phyloP scores from a whole-genome alignment of 352 stramenopile species.

The Globisporangium apiculatum region DNA sequence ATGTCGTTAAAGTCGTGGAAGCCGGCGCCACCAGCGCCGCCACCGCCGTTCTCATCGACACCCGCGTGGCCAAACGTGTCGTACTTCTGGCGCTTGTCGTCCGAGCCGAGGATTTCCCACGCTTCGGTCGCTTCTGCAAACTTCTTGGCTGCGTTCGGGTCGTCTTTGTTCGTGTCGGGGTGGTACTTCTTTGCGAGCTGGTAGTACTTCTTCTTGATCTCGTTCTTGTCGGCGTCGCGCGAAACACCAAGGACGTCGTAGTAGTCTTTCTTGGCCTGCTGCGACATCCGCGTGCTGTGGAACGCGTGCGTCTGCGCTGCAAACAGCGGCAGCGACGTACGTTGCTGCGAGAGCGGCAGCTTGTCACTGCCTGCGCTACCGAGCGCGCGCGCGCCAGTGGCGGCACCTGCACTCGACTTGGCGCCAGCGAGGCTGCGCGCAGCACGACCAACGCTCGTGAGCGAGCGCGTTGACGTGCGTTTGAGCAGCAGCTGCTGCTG shows the following conservation, averaged over 20 bases:
- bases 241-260: constrained; percentile 94
- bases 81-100: constrained; percentile 92
- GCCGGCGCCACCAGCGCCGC: constrained; percentile 33
- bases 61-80: constrained; percentile 93
- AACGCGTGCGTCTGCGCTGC: constrained; percentile 22
- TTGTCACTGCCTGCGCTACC: neutral
- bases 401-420: constrained; percentile 1
- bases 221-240: constrained; percentile 85
- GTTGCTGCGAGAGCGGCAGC: neutral
- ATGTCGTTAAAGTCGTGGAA: constrained; percentile 90
- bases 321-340: constrained; percentile 2
- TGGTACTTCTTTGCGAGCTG: constrained; percentile 97
- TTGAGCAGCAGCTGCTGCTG: constrained; percentile 8
- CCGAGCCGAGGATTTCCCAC: constrained; percentile 90
- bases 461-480: constrained; percentile 4
- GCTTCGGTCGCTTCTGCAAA: constrained; percentile 91
- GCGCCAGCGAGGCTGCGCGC: constrained; percentile 7
- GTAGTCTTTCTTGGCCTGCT: constrained; percentile 90
- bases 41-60: constrained; percentile 87
- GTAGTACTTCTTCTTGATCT: constrained; percentile 98
- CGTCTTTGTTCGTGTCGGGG: constrained; percentile 96
- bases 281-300: constrained; percentile 53
- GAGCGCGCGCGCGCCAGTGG: neutral
- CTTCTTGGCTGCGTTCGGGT: constrained; percentile 87
- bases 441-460: constrained; percentile 7